Percentiles rank a stretch among this genome's conserved stretches.
Evolutionary conservation across 2,329 filamentous ascomycete species (phyloP).

Genomic region (Septoria petroselini): DNA sequence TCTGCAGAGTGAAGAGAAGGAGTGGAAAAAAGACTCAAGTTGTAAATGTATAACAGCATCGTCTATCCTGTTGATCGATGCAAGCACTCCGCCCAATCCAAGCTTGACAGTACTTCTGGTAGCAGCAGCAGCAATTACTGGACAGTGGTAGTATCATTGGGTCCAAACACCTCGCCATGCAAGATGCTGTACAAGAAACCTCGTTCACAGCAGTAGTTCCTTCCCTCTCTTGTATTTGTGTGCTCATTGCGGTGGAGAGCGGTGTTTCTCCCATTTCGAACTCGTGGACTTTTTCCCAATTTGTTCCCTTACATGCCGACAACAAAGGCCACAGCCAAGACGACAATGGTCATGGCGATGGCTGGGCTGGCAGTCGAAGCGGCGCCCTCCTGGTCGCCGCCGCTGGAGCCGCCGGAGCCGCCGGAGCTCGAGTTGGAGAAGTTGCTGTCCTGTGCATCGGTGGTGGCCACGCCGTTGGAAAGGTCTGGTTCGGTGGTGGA

Average conservation of each 20-base stretch:
- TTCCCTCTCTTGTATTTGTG: not conserved
- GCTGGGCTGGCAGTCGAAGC: constrained; percentile 31
- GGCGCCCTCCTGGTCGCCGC: constrained; percentile 25
- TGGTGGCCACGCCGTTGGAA: constrained; percentile 33
- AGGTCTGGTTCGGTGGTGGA: constrained; percentile 47
- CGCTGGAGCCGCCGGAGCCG: too few relatives aligned
- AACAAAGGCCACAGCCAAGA: constrained; percentile 4
- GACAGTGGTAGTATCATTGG: not conserved
- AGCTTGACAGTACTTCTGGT: not conserved
- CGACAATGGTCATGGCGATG: constrained; percentile 11
- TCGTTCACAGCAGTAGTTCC: not conserved
- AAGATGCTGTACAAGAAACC: not conserved
- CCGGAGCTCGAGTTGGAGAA: constrained; percentile 9
- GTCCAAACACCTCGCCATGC: not conserved
- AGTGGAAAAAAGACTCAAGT: too few relatives aligned
- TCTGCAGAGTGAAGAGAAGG: too few relatives aligned
- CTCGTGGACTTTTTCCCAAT: not conserved
- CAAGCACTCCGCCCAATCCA: too few relatives aligned
- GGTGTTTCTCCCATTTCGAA: not conserved
- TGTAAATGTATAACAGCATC: too few relatives aligned
- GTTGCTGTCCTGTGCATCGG: constrained; percentile 23
- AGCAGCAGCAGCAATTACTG: too few relatives aligned
- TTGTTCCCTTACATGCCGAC: constrained; percentile 4
- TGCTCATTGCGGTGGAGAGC: not conserved
- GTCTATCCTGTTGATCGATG: too few relatives aligned